Conservation (phyloP, 345 rosid genomes). For the Eucalyptus viminalis region DNA sequence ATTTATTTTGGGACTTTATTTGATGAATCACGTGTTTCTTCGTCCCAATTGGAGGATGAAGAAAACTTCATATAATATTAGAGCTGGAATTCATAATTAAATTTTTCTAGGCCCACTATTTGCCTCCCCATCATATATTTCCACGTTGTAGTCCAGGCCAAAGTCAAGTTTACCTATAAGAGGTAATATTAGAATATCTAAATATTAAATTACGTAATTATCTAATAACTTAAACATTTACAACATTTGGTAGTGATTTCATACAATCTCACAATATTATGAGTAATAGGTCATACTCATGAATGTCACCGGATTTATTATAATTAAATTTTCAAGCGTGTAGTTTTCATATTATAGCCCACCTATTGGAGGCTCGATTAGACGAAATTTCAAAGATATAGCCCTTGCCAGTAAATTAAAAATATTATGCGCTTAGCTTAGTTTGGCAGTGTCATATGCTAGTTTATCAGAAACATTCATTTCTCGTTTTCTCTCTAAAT, state of each 20-base stretch:
- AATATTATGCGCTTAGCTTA: not conserved
- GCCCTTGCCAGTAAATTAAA: not conserved
- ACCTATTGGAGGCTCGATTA: not conserved
- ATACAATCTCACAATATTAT: too few species aligned
- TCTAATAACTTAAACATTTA: too few species aligned
- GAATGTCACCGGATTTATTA: not conserved
- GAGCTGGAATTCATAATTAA: too few species aligned
- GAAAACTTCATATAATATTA: not conserved
- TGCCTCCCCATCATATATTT: not conserved
- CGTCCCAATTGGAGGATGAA: not conserved
- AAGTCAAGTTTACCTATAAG: not conserved
- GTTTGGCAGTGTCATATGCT: not conserved
- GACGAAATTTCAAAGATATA: not conserved
- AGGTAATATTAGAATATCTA: not conserved
- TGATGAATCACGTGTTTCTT: not conserved
- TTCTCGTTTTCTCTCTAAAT: constrained; percentile 1
- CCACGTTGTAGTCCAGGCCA: not conserved
- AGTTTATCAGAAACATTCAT: not conserved
- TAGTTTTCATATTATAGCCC: not conserved
- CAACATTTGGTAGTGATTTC: not conserved
- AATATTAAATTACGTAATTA: too few species aligned
- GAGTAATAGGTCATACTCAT: not conserved
- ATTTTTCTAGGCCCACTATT: too few species aligned
- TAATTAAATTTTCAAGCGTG: not conserved
- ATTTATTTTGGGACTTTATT: not conserved